A percentile compares a stretch with the other conserved stretches of the same genome.
Evolutionary conservation across 192 early-diverging fungal species (phyloP).

Genomic region (Podila minutissima): DNA sequence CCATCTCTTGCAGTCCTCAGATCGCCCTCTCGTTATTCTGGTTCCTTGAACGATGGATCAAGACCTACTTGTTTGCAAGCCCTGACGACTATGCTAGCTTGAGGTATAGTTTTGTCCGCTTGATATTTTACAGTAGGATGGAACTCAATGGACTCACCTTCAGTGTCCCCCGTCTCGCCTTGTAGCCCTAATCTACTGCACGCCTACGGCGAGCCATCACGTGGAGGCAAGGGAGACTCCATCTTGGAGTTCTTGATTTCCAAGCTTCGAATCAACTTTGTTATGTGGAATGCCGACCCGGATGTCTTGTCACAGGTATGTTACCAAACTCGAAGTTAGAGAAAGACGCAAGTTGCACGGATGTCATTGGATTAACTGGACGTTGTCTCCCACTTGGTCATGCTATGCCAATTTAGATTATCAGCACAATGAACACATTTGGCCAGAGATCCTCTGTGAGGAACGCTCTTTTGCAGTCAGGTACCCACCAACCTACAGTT

Average conservation of each 20-base stretch:
- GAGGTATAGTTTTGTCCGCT: slow-evolving; percentile 48
- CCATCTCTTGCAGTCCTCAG: slow-evolving; percentile 74
- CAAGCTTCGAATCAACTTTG: slow-evolving; percentile 68
- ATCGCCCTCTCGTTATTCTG: slow-evolving; percentile 76
- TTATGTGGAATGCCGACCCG: slow-evolving; percentile 76
- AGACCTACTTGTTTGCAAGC: slow-evolving; percentile 74
- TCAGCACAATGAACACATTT: slow-evolving; percentile 57
- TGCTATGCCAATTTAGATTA: slow-evolving; percentile 21
- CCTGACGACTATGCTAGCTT: slow-evolving; percentile 66
- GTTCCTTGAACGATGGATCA: slow-evolving; percentile 80
- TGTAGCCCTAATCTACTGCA: slow-evolving; percentile 60
- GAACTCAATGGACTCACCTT: not conserved
- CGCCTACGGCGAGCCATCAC: slow-evolving; percentile 62
- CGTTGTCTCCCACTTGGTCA: not conserved
- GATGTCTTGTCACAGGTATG: slow-evolving; percentile 69
- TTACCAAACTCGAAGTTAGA: not conserved
- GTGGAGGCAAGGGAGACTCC: slow-evolving; percentile 62
- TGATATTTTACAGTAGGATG: not conserved
- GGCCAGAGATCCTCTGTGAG: slow-evolving; percentile 50
- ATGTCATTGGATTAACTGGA: not conserved
- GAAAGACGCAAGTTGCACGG: not conserved
- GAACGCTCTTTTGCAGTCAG: slow-evolving; percentile 61
- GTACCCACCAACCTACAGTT: slow-evolving; percentile 4
- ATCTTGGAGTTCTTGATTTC: slow-evolving; percentile 72
- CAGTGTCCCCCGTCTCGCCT: not conserved